Evolutionary conservation across 305 asterid species (phyloP), one percentile per base, ranked within the genome.

Genomic region (Fraxinus sp.): DNA sequence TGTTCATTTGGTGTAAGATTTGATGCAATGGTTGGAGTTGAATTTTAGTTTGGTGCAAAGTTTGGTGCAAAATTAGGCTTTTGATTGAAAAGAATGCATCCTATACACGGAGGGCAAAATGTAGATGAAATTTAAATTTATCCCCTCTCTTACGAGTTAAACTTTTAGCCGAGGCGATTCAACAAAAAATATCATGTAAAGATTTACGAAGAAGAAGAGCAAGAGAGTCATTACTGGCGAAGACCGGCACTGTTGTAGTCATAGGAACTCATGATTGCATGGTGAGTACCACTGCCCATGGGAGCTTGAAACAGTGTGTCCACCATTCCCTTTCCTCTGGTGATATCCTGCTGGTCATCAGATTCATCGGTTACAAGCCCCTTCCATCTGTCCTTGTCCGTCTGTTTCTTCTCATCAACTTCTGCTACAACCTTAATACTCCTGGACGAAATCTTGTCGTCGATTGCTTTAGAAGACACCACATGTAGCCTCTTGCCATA

Each of bases 281-380:
- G 81, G 49, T 94, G 97, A 35, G 97, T 94, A 0, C 97, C 97
- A 32, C 85, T 43, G 24, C 96, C 98, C 32, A 24, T 75, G 0
- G 98, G 97, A 81, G 96, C 98, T 80, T 94, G 97, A 86, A 92
- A 92, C 62, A 94, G 96, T 0, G 90, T 43, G 78, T 94, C 97
- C 14, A 90, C 96, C 95, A 90, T 86, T 64, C 98, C 98, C 76
- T 94, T 92, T 10, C 98, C 97, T 82, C 98, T 84, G 1, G 95
- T 59, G 68, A 94, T 92, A 84, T 94, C 98, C 86, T 94, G 98
- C 80, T 92, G 98, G 55, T 94, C 98, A 37, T 94, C 98, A 0
- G 98, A 94, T 18, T 75, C 30, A 80, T 94, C 96, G 11, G 77
- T 82, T 41, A 77, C 89, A n/a, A 94, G 92, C 18, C 95, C 96